Evolutionary conservation across 2,329 filamentous ascomycete genomes (phyloP), one percentile per base, ranked within the genome.

Genomic region (Pestalotiopsis sp.): DNA sequence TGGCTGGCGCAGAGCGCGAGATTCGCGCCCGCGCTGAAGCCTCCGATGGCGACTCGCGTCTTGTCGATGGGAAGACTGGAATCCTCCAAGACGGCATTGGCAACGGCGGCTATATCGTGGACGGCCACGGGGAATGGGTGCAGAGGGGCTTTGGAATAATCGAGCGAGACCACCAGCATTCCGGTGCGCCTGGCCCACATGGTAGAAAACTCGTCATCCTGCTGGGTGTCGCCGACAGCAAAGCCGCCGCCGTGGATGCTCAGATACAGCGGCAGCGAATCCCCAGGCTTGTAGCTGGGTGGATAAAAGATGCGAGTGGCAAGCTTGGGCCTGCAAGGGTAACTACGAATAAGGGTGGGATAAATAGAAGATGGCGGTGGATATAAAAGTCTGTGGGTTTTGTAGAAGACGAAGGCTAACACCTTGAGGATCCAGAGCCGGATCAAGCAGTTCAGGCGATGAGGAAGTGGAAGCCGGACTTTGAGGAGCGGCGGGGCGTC

Each of bases 241-340:
- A 82, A 83, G 4, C 82, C 83, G 25, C 83, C 82, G 49, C 83
- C 84, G 67, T 86, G 84, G 66, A 84, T 79, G 63, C 78, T 78
- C 58, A 85, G 77, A 56, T 84, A 77, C 4, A 83, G 76, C 4
- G 83, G 82, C 5, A 77, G 72, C 52, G 52, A 23, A 14, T 36
- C 56, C 31, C 61, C 49, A 0, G 45, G 4, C 45, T 45, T 61
- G 27, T 58, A 39, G 38, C 4, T n/a, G 7, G 68, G 61, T 14
- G 65, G 65, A 25, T 59, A 65, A 61, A 67, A 69, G 38, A 69
- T n/a, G 17, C 68, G 68, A 13, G 49, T 65, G 11, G 65, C 25
- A 7, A 69, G 68, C n/a, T 12, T 52, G 9, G 65, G 68, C 11
- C 65, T 56, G 23, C 65, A 69, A 4, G 68, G 20, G 56, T 69